Evolutionary conservation across 352 stramenopile species (phyloP).

Genomic region (Phytophthora sp.): DNA sequence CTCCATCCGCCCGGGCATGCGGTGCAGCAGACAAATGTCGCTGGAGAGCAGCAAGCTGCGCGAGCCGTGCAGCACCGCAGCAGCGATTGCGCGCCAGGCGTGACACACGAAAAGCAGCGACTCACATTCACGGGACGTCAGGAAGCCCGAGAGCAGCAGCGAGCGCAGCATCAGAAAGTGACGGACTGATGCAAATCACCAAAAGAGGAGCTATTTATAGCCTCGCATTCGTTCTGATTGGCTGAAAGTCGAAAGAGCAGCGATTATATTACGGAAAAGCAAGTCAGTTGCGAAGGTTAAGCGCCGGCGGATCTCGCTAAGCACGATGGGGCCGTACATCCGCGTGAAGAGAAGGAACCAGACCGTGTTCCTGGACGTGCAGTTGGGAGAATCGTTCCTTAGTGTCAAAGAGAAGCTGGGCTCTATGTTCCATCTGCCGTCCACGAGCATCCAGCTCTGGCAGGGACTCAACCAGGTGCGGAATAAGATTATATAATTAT

Average conservation of each 20-base stretch:
- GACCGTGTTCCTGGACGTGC: constrained; percentile 89
- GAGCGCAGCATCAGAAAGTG: constrained; percentile 29
- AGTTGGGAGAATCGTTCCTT: constrained; percentile 80
- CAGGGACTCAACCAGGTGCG: constrained; percentile 63
- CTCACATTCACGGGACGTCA: constrained; percentile 23
- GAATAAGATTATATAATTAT: background rate
- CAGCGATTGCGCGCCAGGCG: constrained; percentile 36
- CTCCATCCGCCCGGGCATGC: constrained; percentile 48
- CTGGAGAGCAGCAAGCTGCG: constrained; percentile 57
- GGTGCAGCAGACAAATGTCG: constrained; percentile 54
- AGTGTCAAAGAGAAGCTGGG: constrained; percentile 85
- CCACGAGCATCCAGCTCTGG: constrained; percentile 76
- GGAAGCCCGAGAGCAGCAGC: constrained; percentile 26
- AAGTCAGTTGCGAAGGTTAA: background rate
- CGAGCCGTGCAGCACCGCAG: constrained; percentile 33
- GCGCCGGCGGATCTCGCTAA: background rate
- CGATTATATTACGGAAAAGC: background rate
- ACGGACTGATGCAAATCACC: constrained; percentile 1
- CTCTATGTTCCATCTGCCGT: constrained; percentile 63
- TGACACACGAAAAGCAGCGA: constrained; percentile 33
- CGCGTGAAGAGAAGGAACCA: constrained; percentile 89
- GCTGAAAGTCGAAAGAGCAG: background rate
- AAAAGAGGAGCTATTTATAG: constrained; percentile 28
- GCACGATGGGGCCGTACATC: constrained; percentile 73
- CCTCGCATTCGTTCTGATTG: background rate